Base-by-base conservation (phyloP, 2,329 filamentous ascomycete species). In the Calonectria hawksworthii region DNA sequence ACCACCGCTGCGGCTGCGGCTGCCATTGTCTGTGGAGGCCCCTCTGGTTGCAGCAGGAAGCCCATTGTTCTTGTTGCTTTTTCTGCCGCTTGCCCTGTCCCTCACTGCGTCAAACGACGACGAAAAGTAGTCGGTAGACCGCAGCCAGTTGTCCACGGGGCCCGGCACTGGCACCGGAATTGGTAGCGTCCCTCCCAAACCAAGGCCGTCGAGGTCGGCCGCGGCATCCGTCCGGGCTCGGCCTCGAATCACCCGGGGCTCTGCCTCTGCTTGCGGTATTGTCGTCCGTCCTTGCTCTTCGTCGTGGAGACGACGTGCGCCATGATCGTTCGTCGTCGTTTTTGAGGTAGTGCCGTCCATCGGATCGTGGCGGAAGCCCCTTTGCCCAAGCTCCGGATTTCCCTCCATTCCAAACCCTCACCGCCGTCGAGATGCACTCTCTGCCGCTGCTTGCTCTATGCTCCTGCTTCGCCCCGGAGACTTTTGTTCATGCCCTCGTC, bases 401-500 rank as follows among this genome's bases (percentile, higher is more conserved):
- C 73, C 78, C 71, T 83, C 80, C 81, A 82, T 82, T 78, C 79
- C 79, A 78, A 67, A 26, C 54, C 54, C 47, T 54, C 74, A 47
- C 73, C 41, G n/a, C 34, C 56, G n/a, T 59, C 65, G 59, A 54
- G 66, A 68, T 72, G 68, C 50, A 74, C 74, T 74, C 71, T 21
- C 68, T 67, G 47, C 51, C 32, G 68, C 30, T 36, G 26, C 51
- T n/a, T 54, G 18, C 23, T 36, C 28, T 47, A 47, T n/a, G 36
- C 16, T 50, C 47, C 34, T 34, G 23, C 30, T 23, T 36, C 26
- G 11, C 32, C 16, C 56, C 34, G 38, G 30, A 18, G 21, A 23
- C 23, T 21, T 16, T 28, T 65, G 18, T 26, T 50, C 38, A 16
- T 18, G 34, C 23, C 34, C 41, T 18, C 26, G 38, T 34, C 11